A percentile compares a stretch with the other conserved stretches of the same genome.
These are phyloP conservation scores for Sordariomycetes sp. DNA, from an alignment of 2,329 filamentous ascomycete species.

Conservation along the genomic window DNA sequence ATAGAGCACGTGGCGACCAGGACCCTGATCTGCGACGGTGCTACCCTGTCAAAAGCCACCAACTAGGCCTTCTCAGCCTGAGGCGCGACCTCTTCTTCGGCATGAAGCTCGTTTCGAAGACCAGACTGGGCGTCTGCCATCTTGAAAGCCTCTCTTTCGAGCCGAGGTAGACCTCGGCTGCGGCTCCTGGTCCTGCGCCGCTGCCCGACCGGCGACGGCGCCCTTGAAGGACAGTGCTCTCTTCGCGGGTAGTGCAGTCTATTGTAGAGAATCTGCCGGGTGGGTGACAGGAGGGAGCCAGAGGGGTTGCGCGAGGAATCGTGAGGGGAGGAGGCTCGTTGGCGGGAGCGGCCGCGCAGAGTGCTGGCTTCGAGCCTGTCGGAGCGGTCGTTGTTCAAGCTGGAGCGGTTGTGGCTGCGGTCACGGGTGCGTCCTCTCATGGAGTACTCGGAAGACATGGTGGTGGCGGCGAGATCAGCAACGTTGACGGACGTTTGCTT, in stretches of 20 bases:
- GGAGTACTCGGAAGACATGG: too few species aligned
- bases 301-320: constrained; percentile 20
- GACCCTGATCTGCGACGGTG: too few species aligned
- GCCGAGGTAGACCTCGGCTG: constrained; percentile 21
- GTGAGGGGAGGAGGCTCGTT: constrained; percentile 26
- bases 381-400: not conserved
- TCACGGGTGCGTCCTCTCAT: constrained; percentile 29
- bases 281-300: constrained; percentile 26
- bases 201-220: constrained; percentile 20
- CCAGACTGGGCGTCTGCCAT: constrained; percentile 19
- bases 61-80: too few species aligned
- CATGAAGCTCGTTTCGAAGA: constrained; percentile 23
- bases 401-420: constrained; percentile 23
- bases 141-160: constrained; percentile 15
- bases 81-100: constrained; percentile 3
- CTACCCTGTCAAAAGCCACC: too few species aligned
- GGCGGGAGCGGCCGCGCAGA: constrained; percentile 29
- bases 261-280: constrained; percentile 29
- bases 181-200: constrained; percentile 28
- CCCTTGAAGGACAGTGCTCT: constrained; percentile 33
- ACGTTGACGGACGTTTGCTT: too few species aligned
- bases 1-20: too few species aligned
- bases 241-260: constrained; percentile 28
- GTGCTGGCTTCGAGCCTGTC: constrained; percentile 25
- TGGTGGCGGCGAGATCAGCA: too few species aligned